Base-by-base conservation (phyloP, 768 basidiomycete genomes). In the Suillus bovinus region DNA sequence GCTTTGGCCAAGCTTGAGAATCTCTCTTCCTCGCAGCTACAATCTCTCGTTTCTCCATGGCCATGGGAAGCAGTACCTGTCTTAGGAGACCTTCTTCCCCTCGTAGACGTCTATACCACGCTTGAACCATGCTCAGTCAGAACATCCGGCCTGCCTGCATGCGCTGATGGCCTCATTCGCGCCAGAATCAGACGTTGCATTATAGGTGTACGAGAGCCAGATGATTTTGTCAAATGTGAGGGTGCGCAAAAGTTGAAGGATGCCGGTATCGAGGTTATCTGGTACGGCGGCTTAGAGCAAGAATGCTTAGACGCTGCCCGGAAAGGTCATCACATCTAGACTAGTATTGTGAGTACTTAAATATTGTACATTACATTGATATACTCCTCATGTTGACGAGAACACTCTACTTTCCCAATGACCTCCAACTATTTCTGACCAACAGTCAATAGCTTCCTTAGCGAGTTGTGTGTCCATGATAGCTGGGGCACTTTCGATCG, bases 41-140 rank as follows among this genome's bases (percentile, higher is more conserved):
- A 78, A 16, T 64, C 77, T 14, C 70, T 84, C 39, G 62, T 71
- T 11, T 63, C 67, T 7, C 63, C 74, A 0, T 55, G 34, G 54
- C 36, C 34, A 55, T 16, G 36, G 36, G 36, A 55, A 38, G 34
- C 54, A 5, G 63, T 76, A 13, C 72, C 78, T 1, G 61, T 76
- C 27, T 68, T 73, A 44, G 63, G 84, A 50, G 78, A 83, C 59
- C 77, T 85, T 16, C 69, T 96, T 31, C 74, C 91, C 46, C 63
- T 76, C 22, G 80, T 80, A 27, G 91, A 94, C 72, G 88, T 91
- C 47, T 99, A 97, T 71, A 96, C 96, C 0, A 99, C 97, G 0
- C 84, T 99, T 80, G 97, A 99, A 71, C 97, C 96, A 11, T 99
- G 97, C 72, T 96, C 94, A 5, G 75, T 91, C 38, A 81, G 97